Base-by-base conservation (phyloP, 2,329 filamentous ascomycete species). In the Sordariomycetes sp. region DNA sequence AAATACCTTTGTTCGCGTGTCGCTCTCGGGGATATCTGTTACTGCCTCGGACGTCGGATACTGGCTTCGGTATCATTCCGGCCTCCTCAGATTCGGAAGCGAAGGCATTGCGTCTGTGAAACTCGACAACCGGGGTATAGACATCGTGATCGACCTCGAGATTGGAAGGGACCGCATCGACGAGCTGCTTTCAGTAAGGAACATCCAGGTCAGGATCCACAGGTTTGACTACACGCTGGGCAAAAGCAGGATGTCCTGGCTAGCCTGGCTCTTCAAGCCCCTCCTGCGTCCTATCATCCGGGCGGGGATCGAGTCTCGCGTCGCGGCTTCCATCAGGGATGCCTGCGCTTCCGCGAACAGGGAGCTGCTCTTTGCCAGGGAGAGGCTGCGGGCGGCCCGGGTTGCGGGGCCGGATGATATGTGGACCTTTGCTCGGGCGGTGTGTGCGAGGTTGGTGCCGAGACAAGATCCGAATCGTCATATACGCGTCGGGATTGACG, bases 41-140 rank as follows among this genome's bases (percentile, higher is more conserved):
- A 84, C 87, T 48, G 91, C 91, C 2, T 84, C 92, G 25, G 90
- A 96, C 61, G 76, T 97, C 35, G 92, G 92, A 25, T 97, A 91
- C 73, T 95, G 91, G 83, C 74, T 96, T 35, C 86, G 87, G 10
- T 78, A 88, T 0, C 91, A 94, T 67, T 82, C 84, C 15, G 85
- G 89, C 2, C 68, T 95, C 1, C 75, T 95, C 54, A 83, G 84
- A 25, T 76, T 96, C 34, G 81, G 82, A 2, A 90, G 96, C 64
- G 80, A 90, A 67, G 92, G 92, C 3, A 87, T 96, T 53, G 89
- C 87, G 5, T 89, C 86, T 34, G 90, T 97, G 69, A 81, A 82
- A 52, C 81, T 97, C 5, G 92, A 96, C 68, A 84, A 92, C 63
- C 82, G 88, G 22, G 92, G 92, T 20, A 83, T 96, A 59, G 92